Evolutionary conservation across 139 green algal species (phyloP), one percentile per base, ranked within the genome.

Genomic region (Micractinium sp.): DNA sequence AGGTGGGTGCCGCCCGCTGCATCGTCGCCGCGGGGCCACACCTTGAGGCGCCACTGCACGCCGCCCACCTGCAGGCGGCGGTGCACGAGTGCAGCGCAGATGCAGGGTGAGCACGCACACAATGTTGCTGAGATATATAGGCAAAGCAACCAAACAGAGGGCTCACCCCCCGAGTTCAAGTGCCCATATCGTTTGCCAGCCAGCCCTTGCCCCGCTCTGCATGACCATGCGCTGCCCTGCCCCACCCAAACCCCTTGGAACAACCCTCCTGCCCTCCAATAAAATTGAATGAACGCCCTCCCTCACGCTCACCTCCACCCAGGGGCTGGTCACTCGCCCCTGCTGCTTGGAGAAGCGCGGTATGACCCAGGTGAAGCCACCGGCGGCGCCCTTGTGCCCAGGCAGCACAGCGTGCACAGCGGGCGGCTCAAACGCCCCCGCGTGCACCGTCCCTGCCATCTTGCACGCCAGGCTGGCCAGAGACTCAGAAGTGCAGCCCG

Each of bases 21-120:
- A 29, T 87, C 83, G 67, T 87, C 83, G 19, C 83, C 83, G 4
- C 31, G 29, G 19, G 83, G 83, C 83, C 83, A 87, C 67, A 87
- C 66, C 67, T 87, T 87, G 83, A 87, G 83, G 38, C 83, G 83
- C 83, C 83, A 87, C 83, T 87, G 61, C 36, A 87, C 29, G 29
- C 83, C 83, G 23, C 83, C 83, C 38, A 87, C 60, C 81, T 86
- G 81, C 81, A 22, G 33, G 35, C 76, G 27, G 76, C 76, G 33
- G 15, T 23, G 36, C 35, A 3, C 16, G 33, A 3, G 20, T 23
- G 76, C 4, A 82, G 35, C 33, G 14, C 13, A 13, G 76, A 36
- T 27, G 35, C 33, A 15, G 53, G 27, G 67, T 82, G 35, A 56
- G 9, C 47, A 56, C 9, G 47, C 47, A 56, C 47, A 56, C 47